A percentile compares a stretch with the other conserved stretches of the same genome.
These are phyloP conservation scores for Clonostachys byssicola DNA, from an alignment of 2,329 filamentous ascomycete genomes.

Conservation along the genomic window DNA sequence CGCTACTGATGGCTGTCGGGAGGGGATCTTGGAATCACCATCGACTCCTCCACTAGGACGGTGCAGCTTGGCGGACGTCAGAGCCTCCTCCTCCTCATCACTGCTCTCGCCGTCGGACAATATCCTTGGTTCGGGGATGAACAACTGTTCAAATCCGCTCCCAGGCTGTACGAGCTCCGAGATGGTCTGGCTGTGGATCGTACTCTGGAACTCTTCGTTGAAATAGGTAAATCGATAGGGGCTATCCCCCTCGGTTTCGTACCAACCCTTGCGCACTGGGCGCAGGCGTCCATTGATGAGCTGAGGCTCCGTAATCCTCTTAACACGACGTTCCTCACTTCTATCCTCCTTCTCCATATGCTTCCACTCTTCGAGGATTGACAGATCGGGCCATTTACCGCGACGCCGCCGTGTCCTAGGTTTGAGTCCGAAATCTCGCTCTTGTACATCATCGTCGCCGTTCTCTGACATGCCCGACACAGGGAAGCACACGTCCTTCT, in stretches of 20 bases:
- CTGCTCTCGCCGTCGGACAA: conserved; percentile 71
- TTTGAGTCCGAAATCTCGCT: conserved; percentile 33
- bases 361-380: conserved; percentile 84
- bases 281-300: conserved; percentile 86
- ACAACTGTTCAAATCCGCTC: conserved; percentile 79
- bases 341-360: conserved; percentile 80
- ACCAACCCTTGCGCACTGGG: conserved; percentile 78
- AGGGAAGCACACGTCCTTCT: conserved; percentile 92
- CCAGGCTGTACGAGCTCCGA: conserved; percentile 88
- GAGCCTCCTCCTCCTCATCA: conserved; percentile 29
- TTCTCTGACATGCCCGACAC: conserved; percentile 69
- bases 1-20: conserved; percentile 39
- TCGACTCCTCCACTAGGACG: conserved; percentile 15
- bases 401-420: conserved; percentile 52
- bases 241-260: conserved; percentile 79
- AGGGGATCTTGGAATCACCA: conserved; percentile 36
- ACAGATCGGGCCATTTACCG: conserved; percentile 81
- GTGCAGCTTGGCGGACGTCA: conserved; percentile 2
- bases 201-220: conserved; percentile 94
- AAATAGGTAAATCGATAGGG: conserved; percentile 98
- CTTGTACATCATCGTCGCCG: conserved; percentile 66
- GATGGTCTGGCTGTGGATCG: conserved; percentile 93
- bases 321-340: conserved; percentile 76
- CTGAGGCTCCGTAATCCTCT: conserved; percentile 91
- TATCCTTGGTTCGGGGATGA: conserved; percentile 79